Conservation (phyloP, 208 protist genomes). For the Wallacemonas sp. region DNA sequence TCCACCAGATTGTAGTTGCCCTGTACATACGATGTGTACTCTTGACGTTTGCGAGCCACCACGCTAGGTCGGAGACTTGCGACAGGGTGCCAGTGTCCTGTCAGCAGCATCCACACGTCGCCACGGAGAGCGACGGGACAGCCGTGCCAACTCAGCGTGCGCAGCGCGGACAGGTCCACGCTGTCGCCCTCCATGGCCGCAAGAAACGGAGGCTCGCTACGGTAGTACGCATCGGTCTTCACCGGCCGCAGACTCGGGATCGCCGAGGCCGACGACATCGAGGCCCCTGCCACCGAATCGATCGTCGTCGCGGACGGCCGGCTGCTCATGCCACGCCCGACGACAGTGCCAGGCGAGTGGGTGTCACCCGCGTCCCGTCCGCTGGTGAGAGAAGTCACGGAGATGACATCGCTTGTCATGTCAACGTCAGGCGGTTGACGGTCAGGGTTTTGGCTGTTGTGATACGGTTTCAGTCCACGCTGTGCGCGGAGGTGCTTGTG, state of each 20-base stretch:
- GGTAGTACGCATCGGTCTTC: not conserved
- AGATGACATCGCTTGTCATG: not conserved
- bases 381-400: not conserved
- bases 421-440: not conserved
- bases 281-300: not conserved
- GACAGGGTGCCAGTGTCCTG: conserved; percentile 49
- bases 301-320: not conserved
- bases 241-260: not conserved
- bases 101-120: conserved; percentile 63
- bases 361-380: no score
- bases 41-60: conserved; percentile 42
- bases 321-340: not conserved
- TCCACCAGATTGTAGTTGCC: conserved; percentile 48
- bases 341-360: no score
- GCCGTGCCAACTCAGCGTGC: conserved; percentile 53
- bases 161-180: conserved; percentile 34
- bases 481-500: conserved; percentile 2
- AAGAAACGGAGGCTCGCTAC: conserved; percentile 21
- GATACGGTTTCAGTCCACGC: conserved; percentile 15
- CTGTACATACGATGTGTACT: conserved; percentile 55
- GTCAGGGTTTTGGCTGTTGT: conserved; percentile 20
- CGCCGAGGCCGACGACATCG: not conserved
- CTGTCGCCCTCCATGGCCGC: conserved; percentile 24
- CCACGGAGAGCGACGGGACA: conserved; percentile 46
- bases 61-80: conserved; percentile 26